Evolutionary conservation across 441 rosid genomes (phyloP).

Genomic region (Arabidopsis lyrata): DNA sequence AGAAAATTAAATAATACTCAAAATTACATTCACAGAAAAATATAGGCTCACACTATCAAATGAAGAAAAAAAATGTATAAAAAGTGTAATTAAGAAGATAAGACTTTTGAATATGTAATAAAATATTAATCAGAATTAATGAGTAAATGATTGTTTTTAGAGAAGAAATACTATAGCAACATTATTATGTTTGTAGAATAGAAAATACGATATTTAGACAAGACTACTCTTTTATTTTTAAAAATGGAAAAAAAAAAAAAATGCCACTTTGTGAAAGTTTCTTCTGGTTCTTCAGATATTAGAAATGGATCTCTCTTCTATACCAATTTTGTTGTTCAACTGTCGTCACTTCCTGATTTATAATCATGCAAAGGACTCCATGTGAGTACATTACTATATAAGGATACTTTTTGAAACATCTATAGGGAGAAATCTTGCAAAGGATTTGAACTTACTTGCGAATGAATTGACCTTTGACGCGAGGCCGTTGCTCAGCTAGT

Average conservation of each 20-base stretch:
- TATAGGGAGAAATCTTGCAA: neutral
- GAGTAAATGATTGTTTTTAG: neutral
- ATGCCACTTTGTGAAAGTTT: neutral
- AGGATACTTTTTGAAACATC: neutral
- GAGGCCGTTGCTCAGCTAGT: conserved; percentile 61
- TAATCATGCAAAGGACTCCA: conserved; percentile 8
- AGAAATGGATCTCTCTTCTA: conserved; percentile 5
- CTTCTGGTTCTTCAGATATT: conserved; percentile 26
- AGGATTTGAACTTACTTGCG: conserved; percentile 40
- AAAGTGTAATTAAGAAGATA: neutral
- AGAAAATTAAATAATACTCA: neutral
- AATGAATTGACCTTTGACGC: conserved; percentile 57
- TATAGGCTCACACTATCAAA: neutral
- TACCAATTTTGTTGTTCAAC: conserved; percentile 20
- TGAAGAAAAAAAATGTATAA: neutral
- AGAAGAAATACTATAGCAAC: neutral
- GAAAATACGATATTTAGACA: neutral
- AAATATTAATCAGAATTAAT: neutral
- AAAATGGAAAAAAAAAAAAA: neutral
- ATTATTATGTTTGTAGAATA: neutral
- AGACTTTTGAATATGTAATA: neutral
- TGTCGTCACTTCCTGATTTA: conserved; percentile 36
- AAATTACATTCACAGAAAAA: neutral
- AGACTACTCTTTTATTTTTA: neutral
- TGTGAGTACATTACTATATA: neutral